These are phyloP conservation scores for Curvularia hawaiiensis DNA, from an alignment of 2,329 filamentous ascomycete species.

Conservation along the genomic window DNA sequence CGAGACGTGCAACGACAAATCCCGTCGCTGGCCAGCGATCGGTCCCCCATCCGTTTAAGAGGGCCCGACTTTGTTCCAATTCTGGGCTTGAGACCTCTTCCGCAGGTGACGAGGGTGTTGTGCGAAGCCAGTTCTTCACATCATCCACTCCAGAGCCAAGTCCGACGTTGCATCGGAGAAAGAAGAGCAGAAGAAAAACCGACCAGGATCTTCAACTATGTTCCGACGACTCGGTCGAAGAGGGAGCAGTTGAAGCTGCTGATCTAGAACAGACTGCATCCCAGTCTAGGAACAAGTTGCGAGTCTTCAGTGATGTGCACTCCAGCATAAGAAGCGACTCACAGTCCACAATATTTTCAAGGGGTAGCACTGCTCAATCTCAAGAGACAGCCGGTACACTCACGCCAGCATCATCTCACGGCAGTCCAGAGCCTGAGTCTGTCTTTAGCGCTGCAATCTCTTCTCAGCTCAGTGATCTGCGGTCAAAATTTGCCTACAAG, in stretches of 20 bases:
- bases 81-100: slow-evolving; percentile 35
- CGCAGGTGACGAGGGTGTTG: slow-evolving; percentile 33
- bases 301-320: slow-evolving; percentile 38
- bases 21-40: slow-evolving; percentile 48
- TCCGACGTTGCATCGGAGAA: slow-evolving; percentile 47
- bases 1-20: slow-evolving; percentile 46
- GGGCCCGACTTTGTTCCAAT: slow-evolving; percentile 54
- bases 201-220: slow-evolving; percentile 52
- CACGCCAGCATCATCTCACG: slow-evolving; percentile 41
- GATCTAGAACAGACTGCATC: slow-evolving; percentile 40
- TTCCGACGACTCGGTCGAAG: slow-evolving; percentile 55
- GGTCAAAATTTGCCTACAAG: slow-evolving; percentile 40
- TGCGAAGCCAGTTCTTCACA: slow-evolving; percentile 54
- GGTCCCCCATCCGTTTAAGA: slow-evolving; percentile 51
- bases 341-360: slow-evolving; percentile 37
- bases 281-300: slow-evolving; percentile 41
- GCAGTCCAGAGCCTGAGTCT: slow-evolving; percentile 35
- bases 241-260: slow-evolving; percentile 47
- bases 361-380: slow-evolving; percentile 29
- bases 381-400: slow-evolving; percentile 33
- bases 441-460: slow-evolving; percentile 34
- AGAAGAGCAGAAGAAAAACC: slow-evolving; percentile 37
- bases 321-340: slow-evolving; percentile 29
- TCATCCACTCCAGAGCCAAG: slow-evolving; percentile 45
- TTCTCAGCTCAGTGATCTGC: slow-evolving; percentile 37